Evolutionary conservation across 1,139 yeast genomes (phyloP), one percentile per base, ranked within the genome.

Genomic region (Magnusiomyces suaveolens): DNA sequence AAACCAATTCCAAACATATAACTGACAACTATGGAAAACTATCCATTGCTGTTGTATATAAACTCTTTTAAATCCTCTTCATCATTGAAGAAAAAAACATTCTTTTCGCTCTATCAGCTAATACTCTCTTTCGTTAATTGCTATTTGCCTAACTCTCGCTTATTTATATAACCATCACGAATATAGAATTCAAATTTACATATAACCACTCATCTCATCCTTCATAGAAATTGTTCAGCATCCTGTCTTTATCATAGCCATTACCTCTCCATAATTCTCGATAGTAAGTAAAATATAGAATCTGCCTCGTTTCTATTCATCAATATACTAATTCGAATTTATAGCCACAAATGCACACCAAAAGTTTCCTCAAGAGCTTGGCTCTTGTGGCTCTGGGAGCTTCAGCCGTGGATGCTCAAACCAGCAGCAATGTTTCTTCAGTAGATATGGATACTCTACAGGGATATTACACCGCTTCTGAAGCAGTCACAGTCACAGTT

Each of bases 401-500:
- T 26, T 49, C 51, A 2, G n/a, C 10, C 2, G 46, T 49, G 18
- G 41, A 25, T 20, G 51, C 51, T 39, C 39, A 41, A 26, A 3
- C 48, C 16, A 39, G 39, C 18, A 6, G 12, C 12, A 29, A 29
- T 12, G 12, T 12, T 12, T 29, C 33, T 29, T 36, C 41, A 36
- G n/a, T n/a, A 20, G 29, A n/a, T 21, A 16, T n/a, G 14, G 51
- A 49, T 25, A 33, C 18, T 12, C 18, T 49, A 20, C 51, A 49
- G 18, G 51, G 51, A 8, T 49, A 25, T 26, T 18, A 18, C 16
- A 49, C 51, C 10, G 24, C 46, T 25, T 14, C 25, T 10, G 24
- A 41, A n/a, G 18, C 26, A 10, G 18, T 49, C 24, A 49, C 51
- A 18, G 51, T 49, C 25, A 49, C 51, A 1, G 51, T 49, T 26